Conservation (phyloP, 768 basidiomycete genomes). For the Sistotremastrum niveocremeum region DNA sequence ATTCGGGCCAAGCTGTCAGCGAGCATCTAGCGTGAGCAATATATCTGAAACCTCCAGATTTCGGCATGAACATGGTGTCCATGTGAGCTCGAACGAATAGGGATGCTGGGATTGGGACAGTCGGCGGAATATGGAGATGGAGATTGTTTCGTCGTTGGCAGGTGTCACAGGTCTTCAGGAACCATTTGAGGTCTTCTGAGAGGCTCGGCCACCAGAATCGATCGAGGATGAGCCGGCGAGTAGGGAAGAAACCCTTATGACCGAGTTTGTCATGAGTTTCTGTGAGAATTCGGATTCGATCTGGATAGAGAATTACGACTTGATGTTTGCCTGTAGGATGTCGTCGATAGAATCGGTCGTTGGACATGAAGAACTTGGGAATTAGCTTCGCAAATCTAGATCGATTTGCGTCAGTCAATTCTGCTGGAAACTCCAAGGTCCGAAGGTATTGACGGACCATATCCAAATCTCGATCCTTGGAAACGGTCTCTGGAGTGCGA, state of each 20-base stretch:
- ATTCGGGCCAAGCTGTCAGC: conserved; percentile 11
- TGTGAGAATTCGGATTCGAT: conserved; percentile 4
- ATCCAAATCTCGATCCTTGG: conserved; percentile 1
- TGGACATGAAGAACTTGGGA: conserved; percentile 6
- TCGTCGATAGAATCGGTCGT: conserved; percentile 2
- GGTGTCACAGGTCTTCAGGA: conserved; percentile 18
- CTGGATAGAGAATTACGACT: conserved; percentile 5
- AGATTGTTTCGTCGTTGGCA: conserved; percentile 17
- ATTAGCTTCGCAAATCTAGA: conserved; percentile 5
- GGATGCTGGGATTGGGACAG: conserved; percentile 10
- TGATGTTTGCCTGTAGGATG: background rate
- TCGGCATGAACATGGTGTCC: conserved; percentile 6
- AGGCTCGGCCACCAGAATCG: conserved; percentile 20
- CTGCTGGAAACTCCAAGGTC: background rate
- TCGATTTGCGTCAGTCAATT: background rate
- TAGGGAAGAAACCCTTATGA: conserved; percentile 8
- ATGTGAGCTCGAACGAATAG: conserved; percentile 11
- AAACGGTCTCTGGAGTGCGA: background rate
- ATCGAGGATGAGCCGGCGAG: conserved; percentile 1
- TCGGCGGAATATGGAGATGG: conserved; percentile 12
- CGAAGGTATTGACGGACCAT: background rate
- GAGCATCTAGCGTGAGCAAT: conserved; percentile 18
- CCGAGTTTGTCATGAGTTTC: conserved; percentile 11
- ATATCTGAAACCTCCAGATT: conserved; percentile 8
- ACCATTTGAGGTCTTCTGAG: conserved; percentile 18